Base-by-base conservation (phyloP, 805 yeast genomes). In the Candida sphagnicola region DNA sequence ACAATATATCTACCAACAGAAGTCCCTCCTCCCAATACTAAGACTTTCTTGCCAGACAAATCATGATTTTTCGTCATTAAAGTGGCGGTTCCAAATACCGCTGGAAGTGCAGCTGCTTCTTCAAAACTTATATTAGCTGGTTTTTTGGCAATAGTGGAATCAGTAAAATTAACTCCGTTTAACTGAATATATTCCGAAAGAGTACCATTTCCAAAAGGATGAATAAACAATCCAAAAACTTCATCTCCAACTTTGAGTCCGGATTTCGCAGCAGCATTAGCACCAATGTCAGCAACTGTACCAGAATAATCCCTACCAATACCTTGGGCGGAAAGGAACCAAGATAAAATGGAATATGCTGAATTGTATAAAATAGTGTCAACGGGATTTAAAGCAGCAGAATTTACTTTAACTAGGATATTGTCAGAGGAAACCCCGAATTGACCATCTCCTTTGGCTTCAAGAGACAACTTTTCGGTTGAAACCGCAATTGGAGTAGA, bases 1-100 rank as follows among this genome's bases (percentile, higher is more conserved):
- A 78, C 63, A 4, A 72, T 66, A 42, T 66, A 70, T 21, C 70
- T 54, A 16, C 90, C 89, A 12, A 83, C 89, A 8, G 81, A 61
- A 1, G 95, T 80, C 5, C 85, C 80, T 18, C 84, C 91, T 26
- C 95, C 95, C 34, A 84, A 62, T 16, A 87, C 70, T 34, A 85
- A 65, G 3, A 83, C 75, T 42, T 69, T 73, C 4, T 77, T 64
- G 10, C 66, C 65, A 28, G 62, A 65, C 15, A 75, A 59, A 25
- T 59, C 65, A 3, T 54, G 53, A 19, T 50, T 36, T 5, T 54
- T 52, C 21, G 73, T 55, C 37, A 70, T 53, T 34, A 63, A 53
- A 46, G 51, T 68, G 0, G 91, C 90, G 3, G 95, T 82, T 14
- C 78, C 77, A 46, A 73, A 77, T 0, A 77, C 81, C 46, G 82